Base-by-base conservation (phyloP, 2,329 filamentous ascomycete genomes). In the Penicillium griseofulvum region DNA sequence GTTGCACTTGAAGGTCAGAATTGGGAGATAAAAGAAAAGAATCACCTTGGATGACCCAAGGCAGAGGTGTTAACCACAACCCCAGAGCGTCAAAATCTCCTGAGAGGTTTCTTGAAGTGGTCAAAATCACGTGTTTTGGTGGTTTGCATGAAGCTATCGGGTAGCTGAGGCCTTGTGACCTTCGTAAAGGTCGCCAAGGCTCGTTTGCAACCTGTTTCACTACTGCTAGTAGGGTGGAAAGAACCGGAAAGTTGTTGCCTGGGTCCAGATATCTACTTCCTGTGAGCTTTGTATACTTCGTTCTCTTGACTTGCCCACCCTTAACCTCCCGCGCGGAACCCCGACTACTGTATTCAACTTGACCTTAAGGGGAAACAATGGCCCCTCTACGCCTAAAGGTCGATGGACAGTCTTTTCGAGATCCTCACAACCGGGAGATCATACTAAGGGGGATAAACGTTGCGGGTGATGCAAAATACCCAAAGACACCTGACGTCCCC, bases 381-480 rank as follows among this genome's bases (percentile, higher is more conserved):
- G 79, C 87, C 57, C 79, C 85, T 22, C 83, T 93, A 49, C 87
- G 89, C 50, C 80, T 99, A 48, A 86, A 84, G 24, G 93, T 99
- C 66, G 90, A 97, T 68, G 88, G 94, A 62, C 86, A 86, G 58
- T 86, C 85, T 63, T 97, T 99, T 75, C 85, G 90, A 59, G 95
- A 99, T 72, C 72, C 79, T 14, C 78, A 91, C 61, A 88, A 91
- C 62, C 87, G 94, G 58, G 89, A 97, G 75, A 85, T 99, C 54
- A 88, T 90, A 2, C 81, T 99, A 42, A 87, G 94, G 61, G 94
- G 94, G 61, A 96, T 99, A 79, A 99, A 99, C 70, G 84, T 95
- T 59, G 91, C 92, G 36, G 91, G 85, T 60, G 93, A 97, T 70
- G 86, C 89, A 67, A 99, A 99, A 77, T 87, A 90, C 55, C 94